phyloP scores from a whole-genome alignment of 805 yeast genomes.

The Sugiyamaella qingdaonensis region DNA sequence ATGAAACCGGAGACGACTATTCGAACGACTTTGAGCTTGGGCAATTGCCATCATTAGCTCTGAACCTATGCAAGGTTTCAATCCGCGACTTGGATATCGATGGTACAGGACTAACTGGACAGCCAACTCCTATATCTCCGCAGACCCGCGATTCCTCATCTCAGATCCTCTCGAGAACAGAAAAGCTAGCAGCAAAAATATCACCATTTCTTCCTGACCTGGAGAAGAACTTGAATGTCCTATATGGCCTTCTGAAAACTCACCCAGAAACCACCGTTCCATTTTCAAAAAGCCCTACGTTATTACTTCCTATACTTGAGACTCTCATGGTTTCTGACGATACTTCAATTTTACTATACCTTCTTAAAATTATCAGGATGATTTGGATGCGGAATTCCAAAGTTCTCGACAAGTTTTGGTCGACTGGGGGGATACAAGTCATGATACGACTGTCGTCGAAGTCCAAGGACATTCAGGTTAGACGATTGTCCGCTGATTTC shows the following conservation, averaged over 20 bases:
- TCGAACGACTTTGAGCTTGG: conserved; percentile 17
- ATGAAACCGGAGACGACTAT: conserved; percentile 21
- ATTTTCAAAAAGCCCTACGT: conserved; percentile 5
- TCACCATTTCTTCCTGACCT: background rate
- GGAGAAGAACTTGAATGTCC: conserved; percentile 8
- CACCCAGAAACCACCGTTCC: conserved; percentile 22
- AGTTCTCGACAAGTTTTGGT: conserved; percentile 21
- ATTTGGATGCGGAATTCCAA: conserved; percentile 11
- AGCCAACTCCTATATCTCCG: background rate
- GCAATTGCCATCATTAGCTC: background rate
- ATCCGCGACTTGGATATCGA: background rate
- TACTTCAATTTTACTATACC: conserved; percentile 5
- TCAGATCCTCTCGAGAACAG: background rate
- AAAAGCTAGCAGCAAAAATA: background rate
- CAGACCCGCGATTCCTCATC: background rate
- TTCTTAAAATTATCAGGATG: conserved; percentile 12
- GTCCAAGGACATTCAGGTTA: conserved; percentile 12
- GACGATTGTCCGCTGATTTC: conserved; percentile 21
- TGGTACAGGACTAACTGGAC: background rate
- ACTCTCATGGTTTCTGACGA: conserved; percentile 7
- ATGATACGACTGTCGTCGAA: conserved; percentile 20
- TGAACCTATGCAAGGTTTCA: background rate
- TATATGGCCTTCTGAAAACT: conserved; percentile 18
- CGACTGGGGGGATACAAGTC: conserved; percentile 25
- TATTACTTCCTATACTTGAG: conserved; percentile 17